These are phyloP conservation scores for Plasmodium gaboni DNA, from an alignment of 169 alveolate genomes.

Conservation along the genomic window DNA sequence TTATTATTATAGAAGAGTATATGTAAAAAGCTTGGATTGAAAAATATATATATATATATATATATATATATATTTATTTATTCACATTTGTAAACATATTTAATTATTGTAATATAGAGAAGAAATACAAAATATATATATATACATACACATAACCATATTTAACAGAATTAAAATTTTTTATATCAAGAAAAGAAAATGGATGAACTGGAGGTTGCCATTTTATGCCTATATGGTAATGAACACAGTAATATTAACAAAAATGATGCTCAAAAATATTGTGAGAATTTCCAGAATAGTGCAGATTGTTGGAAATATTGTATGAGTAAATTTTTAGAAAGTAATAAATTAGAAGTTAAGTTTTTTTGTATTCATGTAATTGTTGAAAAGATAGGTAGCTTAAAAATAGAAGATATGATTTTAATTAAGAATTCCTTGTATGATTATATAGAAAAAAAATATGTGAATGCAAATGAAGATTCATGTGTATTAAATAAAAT, in stretches of 20 bases:
- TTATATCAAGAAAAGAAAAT: conserved; percentile 7
- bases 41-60: no score
- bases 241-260: conserved; percentile 36
- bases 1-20: no score
- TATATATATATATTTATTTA: no score
- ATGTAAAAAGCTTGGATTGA: no score
- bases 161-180: background rate
- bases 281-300: conserved; percentile 55
- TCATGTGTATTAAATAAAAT: conserved; percentile 65
- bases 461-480: conserved; percentile 63
- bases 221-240: conserved; percentile 68
- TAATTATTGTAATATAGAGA: no score
- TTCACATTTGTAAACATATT: no score
- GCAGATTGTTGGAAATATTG: conserved; percentile 71
- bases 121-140: no score
- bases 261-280: conserved; percentile 58
- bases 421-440: conserved; percentile 29
- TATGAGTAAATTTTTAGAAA: conserved; percentile 20
- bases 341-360: conserved; percentile 53
- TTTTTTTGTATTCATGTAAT: conserved; percentile 68
- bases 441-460: conserved; percentile 46
- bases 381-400: conserved; percentile 17
- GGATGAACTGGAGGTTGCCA: conserved; percentile 75
- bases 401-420: conserved; percentile 55
- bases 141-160: background rate